Base-by-base conservation (phyloP, 163 green algal genomes). In the Scenedesmus sp. region DNA sequence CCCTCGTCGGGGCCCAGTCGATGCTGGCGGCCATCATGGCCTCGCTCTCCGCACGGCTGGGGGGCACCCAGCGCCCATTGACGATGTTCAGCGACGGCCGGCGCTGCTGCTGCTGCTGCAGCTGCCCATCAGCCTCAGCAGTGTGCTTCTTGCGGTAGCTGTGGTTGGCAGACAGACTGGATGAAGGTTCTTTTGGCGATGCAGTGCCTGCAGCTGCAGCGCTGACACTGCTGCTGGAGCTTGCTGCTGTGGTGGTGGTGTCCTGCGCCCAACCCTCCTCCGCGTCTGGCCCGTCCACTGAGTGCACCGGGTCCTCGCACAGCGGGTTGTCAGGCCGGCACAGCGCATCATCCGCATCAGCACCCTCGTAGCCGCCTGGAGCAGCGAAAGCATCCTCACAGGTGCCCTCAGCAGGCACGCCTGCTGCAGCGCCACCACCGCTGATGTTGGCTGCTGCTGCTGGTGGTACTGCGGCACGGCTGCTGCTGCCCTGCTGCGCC, bases 21-120 rank as follows among this genome's bases (percentile, higher is more conserved):
- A 24, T 13, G 53, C 70, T 42, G 22, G 35, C 51, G 13, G 30
- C 33, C 82, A 87, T 87, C 82, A 87, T 87, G 9, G 9, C n/a
- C 53, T 87, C 82, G 15, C 49, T 61, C 44, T 87, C 82, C 59
- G 42, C 35, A 24, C 44, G 59, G 51, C 51, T 78, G 33, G 82
- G 82, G 3, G 82, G 82, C 43, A 56, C 53, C 68, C 68, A 89
- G 61, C 85, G 72, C 15, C 85, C 85, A n/a, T 83, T 83, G 12
- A 89, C 61, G 70, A 89, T 83, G 68, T 89, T 83, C 65, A 89
- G 68, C 22, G 44, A 82, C 30, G 84, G 84, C 10, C 84, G 61
- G 4, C 7, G 5, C 53, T 40, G 26, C 35, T 43, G 5, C 33
- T n/a, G 22, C 53, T 44, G 26, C 51, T 44, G 18, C 43, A 20